Evolutionary conservation across 257 asterid species (phyloP), one percentile per base, ranked within the genome.

Genomic region (Solanum dulcamara): DNA sequence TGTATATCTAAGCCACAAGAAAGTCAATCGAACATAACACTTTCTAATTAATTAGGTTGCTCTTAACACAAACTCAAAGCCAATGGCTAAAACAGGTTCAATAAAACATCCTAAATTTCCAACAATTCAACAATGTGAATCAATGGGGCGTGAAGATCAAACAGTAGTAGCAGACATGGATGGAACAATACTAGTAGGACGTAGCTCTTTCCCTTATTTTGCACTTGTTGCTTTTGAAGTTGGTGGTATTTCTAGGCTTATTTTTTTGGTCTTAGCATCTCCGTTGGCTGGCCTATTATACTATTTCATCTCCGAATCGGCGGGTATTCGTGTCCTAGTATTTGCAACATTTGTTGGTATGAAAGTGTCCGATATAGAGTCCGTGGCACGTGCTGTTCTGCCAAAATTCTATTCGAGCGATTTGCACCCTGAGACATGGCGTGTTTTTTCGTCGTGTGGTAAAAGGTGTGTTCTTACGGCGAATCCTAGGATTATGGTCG

Each of bases 201-300:
- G 94, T 1, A 93, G 93, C 79, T 90, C 96, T 0, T 94, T 94
- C 57, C 96, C 96, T 26, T 94, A 93, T 83, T 94, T 92, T 59
- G 98, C 98, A 13, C 84, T 92, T 28, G 91, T 91, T 1, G 98
- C 97, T 2, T 94, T 94, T 64, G 97, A 93, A 86, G 97, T 88
- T n/a, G 98, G 95, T 53, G 94, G 97, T 9, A 85, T 90, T 9
- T 51, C 92, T 28, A 87, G 98, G 79, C 97, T 93, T 26, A 85
- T 94, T 4, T 82, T 93, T 84, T 74, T 93, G 38, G 89, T 91
- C 32, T 85, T 94, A 6, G 88, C 92, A 5, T 85, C 97, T 38
- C 97, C 97, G 0, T 2, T 93, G 0, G 97, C 95, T 2, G 97
- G 91, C 12, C 3, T 94, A 3, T 67, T 94, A 17, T 91, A 94